Evolutionary conservation across 805 yeast genomes (phyloP), one percentile per base, ranked within the genome.

Genomic region (Hagleromyces aurorensis): DNA sequence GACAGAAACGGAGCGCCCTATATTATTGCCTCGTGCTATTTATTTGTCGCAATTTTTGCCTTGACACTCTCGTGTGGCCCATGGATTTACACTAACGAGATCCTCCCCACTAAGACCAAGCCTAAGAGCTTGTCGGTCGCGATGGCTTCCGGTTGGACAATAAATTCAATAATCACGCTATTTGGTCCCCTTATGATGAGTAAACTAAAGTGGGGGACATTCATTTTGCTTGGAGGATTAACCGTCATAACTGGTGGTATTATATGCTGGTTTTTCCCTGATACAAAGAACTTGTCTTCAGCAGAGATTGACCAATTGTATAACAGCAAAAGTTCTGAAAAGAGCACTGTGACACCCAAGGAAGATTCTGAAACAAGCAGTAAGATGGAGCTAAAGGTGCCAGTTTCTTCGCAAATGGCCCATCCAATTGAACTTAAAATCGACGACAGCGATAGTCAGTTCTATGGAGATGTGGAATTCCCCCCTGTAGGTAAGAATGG

Each of bases 71-170:
- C 67, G 1, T 61, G 73, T 23, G 63, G 63, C 3, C 62, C 72
- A 19, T 64, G 69, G 70, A 46, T 72, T 13, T 71, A 69, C 41
- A 60, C 70, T 4, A 61, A 65, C 28, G 78, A 72, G 40, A 48
- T 70, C 4, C 61, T 72, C 23, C 70, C 72, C 0, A 49, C 50
- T 1, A 50, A 52, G 16, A 64, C 69, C 1, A 64, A 70, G 36
- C 52, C 67, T 0, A 69, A 66, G 38, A 74, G 73, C 0, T 49
- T 64, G 15, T 56, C 72, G 0, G 37, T 69, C 4, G 62, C 70
- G 25, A 63, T 67, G 64, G 48, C 65, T 15, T 46, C 59, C 9
- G 65, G 70, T 3, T 70, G 74, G 75, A 36, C 54, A 1, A 34
- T 62, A 6, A 62, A 57, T 37, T 61, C 61, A 13, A 18, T 44